Evolutionary conservation across 176 grass and related monocot species (phyloP), one percentile per base, ranked within the genome.

Genomic region (Areca catechu): DNA sequence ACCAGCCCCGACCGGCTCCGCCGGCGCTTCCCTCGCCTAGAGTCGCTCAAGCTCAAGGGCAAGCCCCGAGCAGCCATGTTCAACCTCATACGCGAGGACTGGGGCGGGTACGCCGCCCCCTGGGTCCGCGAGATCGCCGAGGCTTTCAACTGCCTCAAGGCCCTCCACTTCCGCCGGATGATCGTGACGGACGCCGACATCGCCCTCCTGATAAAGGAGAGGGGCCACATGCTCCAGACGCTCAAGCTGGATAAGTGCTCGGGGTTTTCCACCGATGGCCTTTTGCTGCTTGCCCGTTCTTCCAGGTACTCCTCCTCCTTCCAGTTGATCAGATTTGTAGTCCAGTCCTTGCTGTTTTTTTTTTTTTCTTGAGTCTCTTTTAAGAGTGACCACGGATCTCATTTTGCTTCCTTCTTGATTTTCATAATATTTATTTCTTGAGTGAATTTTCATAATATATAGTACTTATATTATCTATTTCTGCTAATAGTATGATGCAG

Each of bases 201-300:
- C 51, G 55, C 34, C 20, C 22, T 54, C 48, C 74, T 96, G 24
- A 77, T 87, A 22, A 60, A 34, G n/a, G 64, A 80, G 1, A 81
- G 90, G 51, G 90, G 86, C 0, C 68, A 77, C 53, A 83, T 89
- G 67, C 67, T 96, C 22, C 83, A 76, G 63, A 79, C 74, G 37
- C 80, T 96, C 58, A 81, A 82, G 83, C 80, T 96, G 22, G 91
- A 96, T 67, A 89, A 86, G 60, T 95, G 90, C 83, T 84, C 80
- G 27, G 86, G 56, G 2, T 95, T 95, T 65, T 95, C 86, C 56
- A 95, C 90, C 4, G 74, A 90, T 47, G 67, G 79, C 1, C 90
- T 95, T 18, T 71, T 67, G 68, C 74, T 84, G 53, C 51, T 95
- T 50, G 76, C 90, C 4, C 76, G 67, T 20, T 86, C 79, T 68